Evolutionary conservation across 2,329 filamentous ascomycete species (phyloP), one percentile per base, ranked within the genome.

Genomic region (Diaporthe vexans): DNA sequence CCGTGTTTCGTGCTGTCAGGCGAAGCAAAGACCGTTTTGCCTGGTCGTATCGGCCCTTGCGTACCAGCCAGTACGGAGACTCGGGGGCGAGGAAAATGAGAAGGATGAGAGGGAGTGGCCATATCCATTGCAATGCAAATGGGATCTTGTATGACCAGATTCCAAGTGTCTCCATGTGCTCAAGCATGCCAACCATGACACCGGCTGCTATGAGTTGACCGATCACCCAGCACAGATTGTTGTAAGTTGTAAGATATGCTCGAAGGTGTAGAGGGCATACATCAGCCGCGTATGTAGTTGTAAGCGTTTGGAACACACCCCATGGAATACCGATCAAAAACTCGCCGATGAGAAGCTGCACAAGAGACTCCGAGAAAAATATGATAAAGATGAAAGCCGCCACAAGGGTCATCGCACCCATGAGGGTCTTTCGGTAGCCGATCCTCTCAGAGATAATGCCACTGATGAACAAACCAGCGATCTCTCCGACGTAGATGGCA

Each of bases 211-310:
- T 83, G 76, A 91, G 84, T 75, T 90, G 88, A 0, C 89, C 89
- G 63, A 90, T 86, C 4, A 88, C 87, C 86, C 88, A 90, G 76
- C 88, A 90, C 80, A 90, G 84, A 76, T 90, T 91, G 78, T 88
- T 87, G 71, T 87, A 89, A 0, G 86, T 88, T 0, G 88, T 90
- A 4, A 91, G 82, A 58, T 89, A 89, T 0, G 86, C 85, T 4
- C 88, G 83, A 2, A 90, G 84, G 2, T 85, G 85, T 59, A 84
- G 79, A n/a, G 85, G 85, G 5, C 85, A 83, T 15, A 88, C 84
- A 75, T 90, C 89, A 8, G 89, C 88, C 0, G 88, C 88, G 76
- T 90, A 90, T 0, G 88, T 85, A 0, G 87, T 85, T 0, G 85
- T 86, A 1, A 90, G 82, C 1, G 86, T 88, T 76, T 88, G 87